Percentiles rank a stretch among this genome's conserved stretches.
Evolutionary conservation across 345 rosid species (phyloP).

Genomic region (Sisymbrium irio): DNA sequence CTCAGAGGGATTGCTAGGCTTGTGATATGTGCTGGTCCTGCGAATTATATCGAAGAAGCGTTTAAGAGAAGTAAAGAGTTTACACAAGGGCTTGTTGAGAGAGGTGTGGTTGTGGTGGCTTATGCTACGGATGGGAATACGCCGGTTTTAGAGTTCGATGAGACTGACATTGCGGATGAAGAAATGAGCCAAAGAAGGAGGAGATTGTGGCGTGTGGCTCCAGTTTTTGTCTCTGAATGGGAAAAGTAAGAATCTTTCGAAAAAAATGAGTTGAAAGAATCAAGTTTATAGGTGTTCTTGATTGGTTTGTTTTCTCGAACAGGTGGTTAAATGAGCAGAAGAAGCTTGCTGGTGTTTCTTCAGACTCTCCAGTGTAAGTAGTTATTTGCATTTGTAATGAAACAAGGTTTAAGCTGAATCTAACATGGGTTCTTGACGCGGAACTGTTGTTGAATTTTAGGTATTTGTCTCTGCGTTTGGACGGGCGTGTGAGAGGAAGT

Average conservation of each 20-base stretch:
- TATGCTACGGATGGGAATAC: conserved; percentile 66
- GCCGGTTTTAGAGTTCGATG: conserved; percentile 65
- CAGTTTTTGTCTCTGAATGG: conserved; percentile 67
- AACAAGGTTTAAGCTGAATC: background rate
- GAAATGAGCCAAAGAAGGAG: conserved; percentile 57
- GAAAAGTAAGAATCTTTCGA: conserved; percentile 52
- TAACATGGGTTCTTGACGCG: background rate
- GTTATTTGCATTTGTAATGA: background rate
- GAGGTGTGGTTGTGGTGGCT: conserved; percentile 91
- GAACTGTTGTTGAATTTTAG: conserved; percentile 37
- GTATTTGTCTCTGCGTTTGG: conserved; percentile 79
- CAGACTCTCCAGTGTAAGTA: conserved; percentile 87
- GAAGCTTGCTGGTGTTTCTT: conserved; percentile 69
- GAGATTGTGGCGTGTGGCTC: conserved; percentile 83
- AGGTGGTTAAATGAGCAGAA: conserved; percentile 93
- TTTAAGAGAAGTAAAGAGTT: conserved; percentile 72
- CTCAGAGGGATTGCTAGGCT: conserved; percentile 81
- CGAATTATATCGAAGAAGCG: conserved; percentile 59
- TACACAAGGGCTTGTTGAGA: conserved; percentile 69
- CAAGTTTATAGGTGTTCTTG: background rate
- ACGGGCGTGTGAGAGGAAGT: conserved; percentile 91
- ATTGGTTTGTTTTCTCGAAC: background rate
- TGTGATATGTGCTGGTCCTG: conserved; percentile 87
- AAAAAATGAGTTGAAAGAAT: background rate
- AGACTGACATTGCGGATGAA: conserved; percentile 56